Conservation (phyloP, 208 protist genomes). For the Acanthamoeba triangularis region DNA sequence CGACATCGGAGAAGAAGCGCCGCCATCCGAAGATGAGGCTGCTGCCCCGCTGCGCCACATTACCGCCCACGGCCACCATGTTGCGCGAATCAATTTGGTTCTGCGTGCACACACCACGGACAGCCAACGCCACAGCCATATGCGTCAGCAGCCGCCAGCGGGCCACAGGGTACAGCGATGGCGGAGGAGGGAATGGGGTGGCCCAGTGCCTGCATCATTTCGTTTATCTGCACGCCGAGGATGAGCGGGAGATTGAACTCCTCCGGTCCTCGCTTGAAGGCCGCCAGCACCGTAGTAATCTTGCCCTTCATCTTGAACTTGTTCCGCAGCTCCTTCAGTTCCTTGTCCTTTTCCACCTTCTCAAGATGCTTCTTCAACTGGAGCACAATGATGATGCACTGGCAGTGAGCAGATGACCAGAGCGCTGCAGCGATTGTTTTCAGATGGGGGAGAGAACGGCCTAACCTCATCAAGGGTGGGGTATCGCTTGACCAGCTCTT, state of each 20-base stretch:
- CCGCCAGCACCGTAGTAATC: conserved; percentile 17
- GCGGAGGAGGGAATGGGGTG: background rate
- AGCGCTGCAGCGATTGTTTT: background rate
- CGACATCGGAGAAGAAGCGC: conserved; percentile 10
- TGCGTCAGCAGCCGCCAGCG: background rate
- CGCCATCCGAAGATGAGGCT: conserved; percentile 27
- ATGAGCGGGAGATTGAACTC: conserved; percentile 54
- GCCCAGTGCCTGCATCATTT: background rate
- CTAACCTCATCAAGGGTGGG: conserved; percentile 59
- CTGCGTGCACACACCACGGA: background rate
- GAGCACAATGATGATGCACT: background rate
- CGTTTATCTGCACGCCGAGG: conserved; percentile 67
- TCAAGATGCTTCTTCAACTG: conserved; percentile 72
- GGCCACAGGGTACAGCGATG: background rate
- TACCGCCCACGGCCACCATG: background rate
- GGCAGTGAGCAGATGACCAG: background rate
- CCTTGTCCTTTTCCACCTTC: conserved; percentile 63
- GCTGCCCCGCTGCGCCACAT: conserved; percentile 27
- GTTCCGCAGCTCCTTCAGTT: conserved; percentile 14
- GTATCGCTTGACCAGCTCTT: conserved; percentile 36
- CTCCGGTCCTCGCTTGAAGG: background rate
- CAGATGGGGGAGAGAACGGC: background rate
- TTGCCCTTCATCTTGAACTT: conserved; percentile 70
- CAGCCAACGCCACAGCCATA: background rate
- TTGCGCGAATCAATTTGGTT: conserved; percentile 7